A percentile compares a stretch with the other conserved stretches of the same genome.
Conservation (phyloP, 306 rosid species). For the Senna siamea region DNA sequence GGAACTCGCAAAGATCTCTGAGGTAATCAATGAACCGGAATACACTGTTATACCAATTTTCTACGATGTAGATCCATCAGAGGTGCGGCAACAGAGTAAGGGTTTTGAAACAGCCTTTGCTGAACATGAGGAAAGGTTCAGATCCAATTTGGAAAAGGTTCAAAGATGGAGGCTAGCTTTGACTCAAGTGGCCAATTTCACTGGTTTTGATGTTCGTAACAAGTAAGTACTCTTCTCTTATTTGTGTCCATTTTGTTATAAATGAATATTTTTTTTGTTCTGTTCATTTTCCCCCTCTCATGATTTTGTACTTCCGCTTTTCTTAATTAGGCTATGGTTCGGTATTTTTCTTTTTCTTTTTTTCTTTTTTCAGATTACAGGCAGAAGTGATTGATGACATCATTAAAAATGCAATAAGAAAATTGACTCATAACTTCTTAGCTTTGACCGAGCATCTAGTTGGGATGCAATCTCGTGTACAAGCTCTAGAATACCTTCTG, state of each 20-base stretch:
- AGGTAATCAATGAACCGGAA: too few species aligned
- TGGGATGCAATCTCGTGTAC: slow-evolving; percentile 16
- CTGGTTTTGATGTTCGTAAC: slow-evolving; percentile 18
- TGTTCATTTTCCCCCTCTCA: too few species aligned
- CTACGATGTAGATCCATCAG: background rate
- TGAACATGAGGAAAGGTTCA: slow-evolving; percentile 8
- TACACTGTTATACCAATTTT: background rate
- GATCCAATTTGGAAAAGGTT: background rate
- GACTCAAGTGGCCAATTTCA: background rate
- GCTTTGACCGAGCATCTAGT: background rate
- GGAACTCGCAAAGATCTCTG: too few species aligned
- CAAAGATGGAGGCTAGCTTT: background rate
- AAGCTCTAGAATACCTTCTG: slow-evolving; percentile 10
- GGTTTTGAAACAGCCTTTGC: background rate
- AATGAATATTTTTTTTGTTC: too few species aligned
- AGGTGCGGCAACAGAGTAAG: background rate
- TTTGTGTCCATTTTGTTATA: background rate
- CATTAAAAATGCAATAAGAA: background rate
- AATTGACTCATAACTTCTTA: background rate
- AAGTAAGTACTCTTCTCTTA: background rate
- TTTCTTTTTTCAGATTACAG: background rate
- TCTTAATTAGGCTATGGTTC: too few species aligned
- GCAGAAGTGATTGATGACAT: background rate
- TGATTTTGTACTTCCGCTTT: too few species aligned
- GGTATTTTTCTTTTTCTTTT: background rate